phyloP scores from a whole-genome alignment of 2,329 filamentous ascomycete species.

The Beauveria sp. region DNA sequence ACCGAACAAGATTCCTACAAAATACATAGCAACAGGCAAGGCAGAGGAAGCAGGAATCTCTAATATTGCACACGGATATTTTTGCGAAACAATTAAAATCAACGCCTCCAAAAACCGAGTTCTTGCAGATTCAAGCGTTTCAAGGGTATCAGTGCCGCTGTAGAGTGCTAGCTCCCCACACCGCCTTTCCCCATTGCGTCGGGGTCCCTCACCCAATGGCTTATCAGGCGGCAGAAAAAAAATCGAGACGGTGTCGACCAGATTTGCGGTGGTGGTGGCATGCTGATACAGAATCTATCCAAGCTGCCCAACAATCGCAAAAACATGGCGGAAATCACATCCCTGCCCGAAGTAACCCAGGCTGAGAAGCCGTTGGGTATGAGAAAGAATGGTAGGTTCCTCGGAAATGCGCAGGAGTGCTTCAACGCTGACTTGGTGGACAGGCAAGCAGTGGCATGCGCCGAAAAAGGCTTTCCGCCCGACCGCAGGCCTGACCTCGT shows the following conservation, averaged over 20 bases:
- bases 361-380: constrained; percentile 9
- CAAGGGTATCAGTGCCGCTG: neutral
- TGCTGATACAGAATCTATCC: neutral
- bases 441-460: constrained; percentile 93
- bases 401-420: neutral
- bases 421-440: neutral
- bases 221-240: constrained; percentile 6
- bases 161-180: neutral
- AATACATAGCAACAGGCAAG: too few species aligned
- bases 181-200: neutral
- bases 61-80: too few species aligned
- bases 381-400: constrained; percentile 9
- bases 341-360: neutral
- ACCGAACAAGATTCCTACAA: too few species aligned
- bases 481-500: constrained; percentile 67
- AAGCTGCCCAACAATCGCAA: neutral
- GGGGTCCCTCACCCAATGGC: neutral
- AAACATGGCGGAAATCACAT: neutral
- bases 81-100: too few species aligned
- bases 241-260: neutral
- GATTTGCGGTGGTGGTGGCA: neutral
- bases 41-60: too few species aligned
- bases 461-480: constrained; percentile 81
- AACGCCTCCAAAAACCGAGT: too few species aligned
- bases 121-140: neutral